Evolutionary conservation across 129 eudicot species (phyloP).

Genomic region (Logfia minima): DNA sequence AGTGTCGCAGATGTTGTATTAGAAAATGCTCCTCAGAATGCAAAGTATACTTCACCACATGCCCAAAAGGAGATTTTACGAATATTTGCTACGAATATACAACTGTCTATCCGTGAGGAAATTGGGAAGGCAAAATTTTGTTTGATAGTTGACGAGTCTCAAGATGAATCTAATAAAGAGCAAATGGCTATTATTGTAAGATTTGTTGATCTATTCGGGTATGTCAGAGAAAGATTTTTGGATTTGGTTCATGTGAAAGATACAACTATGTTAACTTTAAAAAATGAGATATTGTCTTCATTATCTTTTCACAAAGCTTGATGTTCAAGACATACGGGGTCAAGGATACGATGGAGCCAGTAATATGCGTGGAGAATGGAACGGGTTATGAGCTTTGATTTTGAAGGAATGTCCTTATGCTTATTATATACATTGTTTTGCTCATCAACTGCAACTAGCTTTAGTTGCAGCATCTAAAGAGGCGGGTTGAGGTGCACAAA

Average conservation of each 20-base stretch:
- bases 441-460: no score
- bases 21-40: neutral
- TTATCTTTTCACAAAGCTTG: slow-evolving; percentile 6
- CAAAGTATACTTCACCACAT: neutral
- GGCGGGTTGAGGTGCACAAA: no score
- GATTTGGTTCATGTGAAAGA: neutral
- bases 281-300: neutral
- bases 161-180: neutral
- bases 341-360: slow-evolving; percentile 10
- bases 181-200: slow-evolving; percentile 7
- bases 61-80: neutral
- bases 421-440: no score
- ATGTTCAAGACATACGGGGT: slow-evolving; percentile 7
- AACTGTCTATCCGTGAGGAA: neutral
- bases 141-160: slow-evolving; percentile 1
- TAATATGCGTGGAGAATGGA: slow-evolving; percentile 11
- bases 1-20: no score
- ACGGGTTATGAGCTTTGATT: neutral
- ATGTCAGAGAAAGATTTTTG: neutral
- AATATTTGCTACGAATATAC: neutral
- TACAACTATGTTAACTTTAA: neutral
- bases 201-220: neutral
- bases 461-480: no score
- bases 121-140: neutral
- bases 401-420: neutral